These are phyloP conservation scores for Periconia macrospinosa DNA, from an alignment of 2,329 filamentous ascomycete species.

Conservation along the genomic window DNA sequence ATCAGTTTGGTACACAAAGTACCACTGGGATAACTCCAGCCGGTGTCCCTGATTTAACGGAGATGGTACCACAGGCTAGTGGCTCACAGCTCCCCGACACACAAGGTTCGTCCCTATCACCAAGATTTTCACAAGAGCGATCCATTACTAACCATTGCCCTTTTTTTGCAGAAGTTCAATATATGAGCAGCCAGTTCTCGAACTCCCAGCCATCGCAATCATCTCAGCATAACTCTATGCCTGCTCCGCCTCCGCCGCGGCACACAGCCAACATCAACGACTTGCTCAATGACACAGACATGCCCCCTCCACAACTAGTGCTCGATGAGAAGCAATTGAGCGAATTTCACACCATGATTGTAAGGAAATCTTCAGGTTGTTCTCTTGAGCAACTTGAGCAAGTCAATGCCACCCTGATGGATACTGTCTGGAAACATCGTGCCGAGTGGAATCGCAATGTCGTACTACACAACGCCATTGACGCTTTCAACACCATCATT, in stretches of 20 bases:
- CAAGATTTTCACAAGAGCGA: constrained; percentile 8
- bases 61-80: constrained; percentile 51
- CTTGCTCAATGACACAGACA: constrained; percentile 46
- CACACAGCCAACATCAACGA: constrained; percentile 42
- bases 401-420: constrained; percentile 88
- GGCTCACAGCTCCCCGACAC: constrained; percentile 67
- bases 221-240: constrained; percentile 32
- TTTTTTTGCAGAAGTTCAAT: constrained; percentile 30
- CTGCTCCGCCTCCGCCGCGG: constrained; percentile 39
- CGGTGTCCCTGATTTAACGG: constrained; percentile 60
- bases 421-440: constrained; percentile 78
- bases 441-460: constrained; percentile 81
- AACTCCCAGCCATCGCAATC: constrained; percentile 39
- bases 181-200: constrained; percentile 39
- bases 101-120: constrained; percentile 52
- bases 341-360: constrained; percentile 64
- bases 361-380: constrained; percentile 70
- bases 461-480: constrained; percentile 65
- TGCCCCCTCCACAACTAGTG: constrained; percentile 37
- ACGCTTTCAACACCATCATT: constrained; percentile 76
- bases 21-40: constrained; percentile 62
- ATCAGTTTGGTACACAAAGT: constrained; percentile 70
- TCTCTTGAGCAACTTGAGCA: constrained; percentile 95
- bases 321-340: constrained; percentile 57
- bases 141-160: constrained; percentile 19